A percentile compares a stretch with the other conserved stretches of the same genome.
These are phyloP conservation scores for Fusarium pininemorale DNA, from an alignment of 2,329 filamentous ascomycete genomes.

Conservation along the genomic window DNA sequence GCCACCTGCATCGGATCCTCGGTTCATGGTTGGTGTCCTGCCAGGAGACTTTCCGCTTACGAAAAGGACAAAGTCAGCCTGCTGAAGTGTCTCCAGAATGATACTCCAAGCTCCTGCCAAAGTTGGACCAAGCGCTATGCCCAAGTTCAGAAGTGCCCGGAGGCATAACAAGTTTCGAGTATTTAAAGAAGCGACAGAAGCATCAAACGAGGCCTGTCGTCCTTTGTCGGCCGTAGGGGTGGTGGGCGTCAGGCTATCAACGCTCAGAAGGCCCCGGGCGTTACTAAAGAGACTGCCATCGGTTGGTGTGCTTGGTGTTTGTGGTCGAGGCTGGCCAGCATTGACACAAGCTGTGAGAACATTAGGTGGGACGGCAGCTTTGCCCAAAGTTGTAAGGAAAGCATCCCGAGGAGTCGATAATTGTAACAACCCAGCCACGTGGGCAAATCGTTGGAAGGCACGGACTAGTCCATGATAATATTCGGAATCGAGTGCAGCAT, in stretches of 20 bases:
- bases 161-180: slow-evolving; percentile 91
- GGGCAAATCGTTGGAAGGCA: slow-evolving; percentile 93
- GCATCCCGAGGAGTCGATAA: slow-evolving; percentile 90
- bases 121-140: slow-evolving; percentile 91
- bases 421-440: slow-evolving; percentile 89
- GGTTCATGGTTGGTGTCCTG: slow-evolving; percentile 58
- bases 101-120: slow-evolving; percentile 89
- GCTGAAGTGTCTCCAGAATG: slow-evolving; percentile 88
- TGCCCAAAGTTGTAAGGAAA: slow-evolving; percentile 91
- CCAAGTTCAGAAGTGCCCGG: slow-evolving; percentile 90
- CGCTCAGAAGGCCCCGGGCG: slow-evolving; percentile 75
- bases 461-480: slow-evolving; percentile 93
- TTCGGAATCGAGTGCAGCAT: slow-evolving; percentile 89
- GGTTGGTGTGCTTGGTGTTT: slow-evolving; percentile 54
- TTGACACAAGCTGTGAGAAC: slow-evolving; percentile 69
- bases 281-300: slow-evolving; percentile 74
- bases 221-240: slow-evolving; percentile 67
- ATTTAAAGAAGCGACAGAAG: slow-evolving; percentile 68
- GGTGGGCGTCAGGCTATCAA: slow-evolving; percentile 72
- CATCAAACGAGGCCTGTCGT: slow-evolving; percentile 68
- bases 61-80: slow-evolving; percentile 88
- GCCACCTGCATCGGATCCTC: slow-evolving; percentile 56
- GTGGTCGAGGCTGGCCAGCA: slow-evolving; percentile 54
- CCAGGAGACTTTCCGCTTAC: slow-evolving; percentile 66
- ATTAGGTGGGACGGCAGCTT: slow-evolving; percentile 90